Percentiles rank a stretch among this genome's conserved stretches.
These are phyloP conservation scores for Penicillium sp. DNA, from an alignment of 2,329 filamentous ascomycete genomes.

Conservation along the genomic window DNA sequence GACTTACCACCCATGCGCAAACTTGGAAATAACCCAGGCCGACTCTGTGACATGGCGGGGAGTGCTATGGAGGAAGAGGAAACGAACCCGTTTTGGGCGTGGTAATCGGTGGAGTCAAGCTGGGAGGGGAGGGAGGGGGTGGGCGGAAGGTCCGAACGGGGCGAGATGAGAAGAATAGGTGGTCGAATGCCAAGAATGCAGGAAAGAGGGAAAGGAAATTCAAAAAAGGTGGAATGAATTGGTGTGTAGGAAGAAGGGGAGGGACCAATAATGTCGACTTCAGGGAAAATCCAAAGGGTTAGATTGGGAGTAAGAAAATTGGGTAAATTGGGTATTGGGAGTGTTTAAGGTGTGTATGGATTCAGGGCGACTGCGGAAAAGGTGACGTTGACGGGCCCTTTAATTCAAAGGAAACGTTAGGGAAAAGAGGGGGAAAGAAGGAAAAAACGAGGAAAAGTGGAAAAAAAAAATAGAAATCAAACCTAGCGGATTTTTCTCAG, in stretches of 20 bases:
- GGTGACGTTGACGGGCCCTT: slow-evolving; percentile 16
- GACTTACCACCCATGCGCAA: slow-evolving; percentile 95
- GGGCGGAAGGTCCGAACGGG: slow-evolving; percentile 37
- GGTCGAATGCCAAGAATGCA: slow-evolving; percentile 34
- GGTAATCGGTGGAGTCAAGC: slow-evolving; percentile 32
- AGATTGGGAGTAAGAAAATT: slow-evolving; percentile 1
- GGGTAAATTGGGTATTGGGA: slow-evolving; percentile 19
- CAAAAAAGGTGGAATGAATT: not conserved
- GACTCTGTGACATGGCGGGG: slow-evolving; percentile 77
- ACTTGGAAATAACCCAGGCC: slow-evolving; percentile 82
- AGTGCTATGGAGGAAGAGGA: slow-evolving; percentile 46
- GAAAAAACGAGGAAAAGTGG: not conserved
- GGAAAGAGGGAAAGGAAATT: slow-evolving; percentile 16
- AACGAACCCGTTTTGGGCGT: slow-evolving; percentile 58
- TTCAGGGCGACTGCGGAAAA: slow-evolving; percentile 9
- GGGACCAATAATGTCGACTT: slow-evolving; percentile 18
- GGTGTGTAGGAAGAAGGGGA: slow-evolving; percentile 9
- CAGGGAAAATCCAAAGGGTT: not conserved
- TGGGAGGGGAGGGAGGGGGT: slow-evolving; percentile 26
- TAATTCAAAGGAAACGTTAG: not conserved
- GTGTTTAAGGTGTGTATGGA: slow-evolving; percentile 4
- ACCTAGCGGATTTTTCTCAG: not conserved
- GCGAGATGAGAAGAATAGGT: slow-evolving; percentile 37
- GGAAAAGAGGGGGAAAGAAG: not conserved
- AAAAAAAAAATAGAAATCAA: not conserved